Evolutionary conservation across 2,329 filamentous ascomycete genomes (phyloP).

Genomic region (Fusarium napiforme): DNA sequence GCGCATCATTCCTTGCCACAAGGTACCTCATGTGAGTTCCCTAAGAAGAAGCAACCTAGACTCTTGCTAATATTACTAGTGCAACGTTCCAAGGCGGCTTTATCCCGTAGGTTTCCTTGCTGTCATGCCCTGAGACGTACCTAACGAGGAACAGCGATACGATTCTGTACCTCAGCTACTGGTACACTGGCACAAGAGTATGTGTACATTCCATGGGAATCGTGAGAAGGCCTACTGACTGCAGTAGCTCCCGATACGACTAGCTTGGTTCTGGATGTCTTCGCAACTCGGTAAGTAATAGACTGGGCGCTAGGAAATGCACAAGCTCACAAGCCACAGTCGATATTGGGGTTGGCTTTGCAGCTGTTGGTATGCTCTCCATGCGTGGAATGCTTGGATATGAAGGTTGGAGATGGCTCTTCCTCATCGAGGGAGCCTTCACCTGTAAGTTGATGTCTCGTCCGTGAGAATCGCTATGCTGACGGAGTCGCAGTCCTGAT

Average conservation of each 20-base stretch:
- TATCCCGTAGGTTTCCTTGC: background rate
- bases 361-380: conserved; percentile 58
- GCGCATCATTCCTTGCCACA: conserved; percentile 48
- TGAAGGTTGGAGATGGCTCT: conserved; percentile 69
- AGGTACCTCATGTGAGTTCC: background rate
- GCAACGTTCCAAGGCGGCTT: background rate
- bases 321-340: background rate
- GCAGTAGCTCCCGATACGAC: background rate
- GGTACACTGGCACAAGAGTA: background rate
- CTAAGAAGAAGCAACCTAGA: too few species aligned
- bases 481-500: background rate
- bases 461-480: rapidly evolving
- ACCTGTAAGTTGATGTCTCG: background rate
- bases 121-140: rapidly evolving
- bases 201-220: background rate
- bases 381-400: conserved; percentile 63
- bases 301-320: rapidly evolving
- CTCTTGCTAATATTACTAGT: rapidly evolving
- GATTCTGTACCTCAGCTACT: background rate
- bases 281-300: background rate
- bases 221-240: background rate
- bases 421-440: conserved; percentile 51
- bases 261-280: background rate
- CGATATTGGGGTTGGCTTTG: background rate
- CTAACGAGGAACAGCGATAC: background rate